Evolutionary conservation across 192 early-diverging fungal genomes (phyloP).

Genomic region (Lobosporangium transversale): DNA sequence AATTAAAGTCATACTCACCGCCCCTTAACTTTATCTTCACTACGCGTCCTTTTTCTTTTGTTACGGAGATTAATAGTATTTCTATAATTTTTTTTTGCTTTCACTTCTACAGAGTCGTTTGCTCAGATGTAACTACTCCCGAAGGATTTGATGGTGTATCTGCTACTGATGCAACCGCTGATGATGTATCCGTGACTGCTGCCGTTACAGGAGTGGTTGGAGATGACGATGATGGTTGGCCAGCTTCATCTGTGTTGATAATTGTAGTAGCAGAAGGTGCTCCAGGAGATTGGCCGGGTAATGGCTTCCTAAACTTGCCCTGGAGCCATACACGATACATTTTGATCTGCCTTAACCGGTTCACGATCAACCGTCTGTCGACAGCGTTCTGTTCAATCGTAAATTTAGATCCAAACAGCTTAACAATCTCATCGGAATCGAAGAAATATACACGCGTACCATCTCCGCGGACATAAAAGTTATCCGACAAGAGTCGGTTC

Average conservation of each 20-base stretch:
- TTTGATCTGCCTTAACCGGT: conserved; percentile 88
- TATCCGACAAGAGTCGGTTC: conserved; percentile 87
- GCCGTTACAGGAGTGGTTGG: neutral
- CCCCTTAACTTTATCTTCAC: neutral
- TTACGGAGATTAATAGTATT: neutral
- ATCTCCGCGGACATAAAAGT: conserved; percentile 98
- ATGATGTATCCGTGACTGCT: too few species aligned
- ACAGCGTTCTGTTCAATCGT: conserved; percentile 89
- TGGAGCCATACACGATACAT: conserved; percentile 99
- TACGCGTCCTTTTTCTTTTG: neutral
- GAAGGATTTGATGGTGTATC: neutral
- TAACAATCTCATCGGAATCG: conserved; percentile 68
- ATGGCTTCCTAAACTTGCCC: conserved; percentile 88
- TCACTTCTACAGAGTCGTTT: too few species aligned
- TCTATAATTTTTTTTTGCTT: neutral
- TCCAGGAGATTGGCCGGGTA: conserved; percentile 20
- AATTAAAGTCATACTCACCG: too few species aligned
- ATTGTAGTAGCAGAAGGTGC: conserved; percentile 23
- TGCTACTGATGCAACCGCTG: conserved; percentile 2
- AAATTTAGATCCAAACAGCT: conserved; percentile 69
- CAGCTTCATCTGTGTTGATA: conserved; percentile 3
- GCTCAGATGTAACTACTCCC: too few species aligned
- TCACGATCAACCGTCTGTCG: conserved; percentile 92
- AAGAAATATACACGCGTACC: conserved; percentile 97
- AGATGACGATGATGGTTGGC: neutral